These are phyloP conservation scores for Euryodendron excelsum DNA, from an alignment of 148 eudicot genomes.

Conservation along the genomic window DNA sequence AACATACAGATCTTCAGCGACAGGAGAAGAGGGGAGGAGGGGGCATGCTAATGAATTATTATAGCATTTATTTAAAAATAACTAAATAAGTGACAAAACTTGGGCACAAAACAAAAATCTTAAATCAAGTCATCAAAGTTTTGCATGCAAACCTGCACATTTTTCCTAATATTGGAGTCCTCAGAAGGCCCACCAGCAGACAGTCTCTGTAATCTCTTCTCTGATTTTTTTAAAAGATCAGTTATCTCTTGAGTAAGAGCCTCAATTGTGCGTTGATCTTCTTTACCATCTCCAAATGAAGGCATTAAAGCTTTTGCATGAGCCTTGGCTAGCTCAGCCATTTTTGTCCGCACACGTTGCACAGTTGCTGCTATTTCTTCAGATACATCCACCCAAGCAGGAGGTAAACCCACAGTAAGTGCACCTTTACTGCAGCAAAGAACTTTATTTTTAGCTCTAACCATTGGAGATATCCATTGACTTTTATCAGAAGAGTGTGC, in stretches of 20 bases:
- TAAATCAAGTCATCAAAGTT: not conserved
- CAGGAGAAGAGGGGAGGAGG: no score
- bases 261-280: constrained; percentile 86
- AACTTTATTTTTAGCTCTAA: constrained; percentile 6
- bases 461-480: not conserved
- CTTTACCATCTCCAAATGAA: constrained; percentile 86
- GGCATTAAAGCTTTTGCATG: constrained; percentile 95
- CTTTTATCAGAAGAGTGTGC: not conserved
- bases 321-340: constrained; percentile 89
- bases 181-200: constrained; percentile 82
- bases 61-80: no score
- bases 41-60: no score
- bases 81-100: not conserved
- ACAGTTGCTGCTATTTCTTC: constrained; percentile 82
- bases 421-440: constrained; percentile 58
- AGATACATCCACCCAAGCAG: constrained; percentile 94
- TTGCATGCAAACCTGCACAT: constrained; percentile 70
- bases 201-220: constrained; percentile 72
- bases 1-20: no score
- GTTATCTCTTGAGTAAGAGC: constrained; percentile 83
- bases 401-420: constrained; percentile 81
- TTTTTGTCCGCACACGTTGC: constrained; percentile 65
- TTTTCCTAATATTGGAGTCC: constrained; percentile 86
- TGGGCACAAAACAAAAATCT: not conserved
- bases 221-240: constrained; percentile 69